Evolutionary conservation across 441 rosid genomes (phyloP), one percentile per base, ranked within the genome.

Genomic region (Flueggea neowawraea): DNA sequence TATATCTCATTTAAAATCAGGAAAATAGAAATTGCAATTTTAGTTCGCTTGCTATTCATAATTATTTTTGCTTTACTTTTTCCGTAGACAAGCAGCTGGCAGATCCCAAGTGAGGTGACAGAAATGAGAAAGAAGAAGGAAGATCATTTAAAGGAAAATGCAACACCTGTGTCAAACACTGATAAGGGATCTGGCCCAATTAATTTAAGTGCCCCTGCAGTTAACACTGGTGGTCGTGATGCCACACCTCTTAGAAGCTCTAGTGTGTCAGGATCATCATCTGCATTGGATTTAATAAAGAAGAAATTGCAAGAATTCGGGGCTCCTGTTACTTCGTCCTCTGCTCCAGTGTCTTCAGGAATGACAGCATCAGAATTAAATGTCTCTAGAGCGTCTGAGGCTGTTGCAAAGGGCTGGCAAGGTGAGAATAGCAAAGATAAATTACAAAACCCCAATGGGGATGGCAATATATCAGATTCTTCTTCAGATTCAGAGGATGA

Each of bases 401-500:
- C 66, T 64, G 58, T 79, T 59, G 69, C 72, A 22, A 91, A 86
- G 75, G 87, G 78, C 66, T 67, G 75, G 78, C 93, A 71, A 69
- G 80, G 78, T 63, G 97, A 87, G 67, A 83, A 72, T 72, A 77
- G 73, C 79, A 82, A 71, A 69, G 91, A 90, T 61, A 92, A 87
- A 75, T 69, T 70, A 63, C 88, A 82, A 78, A 95, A 88, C 83
- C 68, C 78, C 54, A 79, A 81, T 59, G 87, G 82, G 57, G 91
- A 78, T 81, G 89, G 87, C 66, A 84, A 81, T 67, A 61, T 80
- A 53, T 92, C 96, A 31, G 96, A 92, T 59, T 87, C 95, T 65
- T 92, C 99, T 58, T 84, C 96, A 65, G 98, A 95, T 78, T 92
- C 98, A 4, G 99, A 88, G 78, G 97, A 87, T 70, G 91, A 81